Conservation (phyloP, 2,329 filamentous ascomycete genomes). For the Laburnicola sp. region DNA sequence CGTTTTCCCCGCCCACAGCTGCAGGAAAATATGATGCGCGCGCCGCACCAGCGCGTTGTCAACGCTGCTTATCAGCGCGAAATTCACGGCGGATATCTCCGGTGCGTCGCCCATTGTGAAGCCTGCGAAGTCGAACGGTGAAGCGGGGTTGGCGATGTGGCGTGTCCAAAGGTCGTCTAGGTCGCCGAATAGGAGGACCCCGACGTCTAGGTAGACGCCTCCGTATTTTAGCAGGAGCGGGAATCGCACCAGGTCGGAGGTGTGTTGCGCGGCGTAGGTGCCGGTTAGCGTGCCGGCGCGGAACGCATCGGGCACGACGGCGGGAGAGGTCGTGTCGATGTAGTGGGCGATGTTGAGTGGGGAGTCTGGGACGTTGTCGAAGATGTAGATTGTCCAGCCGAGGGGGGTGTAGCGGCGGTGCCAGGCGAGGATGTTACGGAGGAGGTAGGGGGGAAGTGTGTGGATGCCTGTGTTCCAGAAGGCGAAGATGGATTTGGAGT, state of each 20-base stretch:
- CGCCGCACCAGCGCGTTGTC: constrained; percentile 55
- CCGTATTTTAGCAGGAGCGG: constrained; percentile 60
- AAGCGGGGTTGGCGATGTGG: constrained; percentile 52
- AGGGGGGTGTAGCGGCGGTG: constrained; percentile 55
- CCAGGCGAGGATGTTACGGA: constrained; percentile 59
- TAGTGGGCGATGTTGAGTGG: constrained; percentile 56
- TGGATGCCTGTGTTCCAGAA: constrained; percentile 60
- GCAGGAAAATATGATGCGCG: constrained; percentile 55
- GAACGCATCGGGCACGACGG: constrained; percentile 56
- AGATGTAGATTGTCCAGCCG: constrained; percentile 59
- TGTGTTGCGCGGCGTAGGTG: constrained; percentile 57
- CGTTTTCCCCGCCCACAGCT: constrained; percentile 53
- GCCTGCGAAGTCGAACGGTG: constrained; percentile 47
- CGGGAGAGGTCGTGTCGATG: constrained; percentile 51
- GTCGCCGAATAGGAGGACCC: constrained; percentile 61
- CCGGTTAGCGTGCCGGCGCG: constrained; percentile 54
- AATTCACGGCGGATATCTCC: constrained; percentile 25
- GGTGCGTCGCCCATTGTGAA: constrained; percentile 25
- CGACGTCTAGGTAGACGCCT: constrained; percentile 62
- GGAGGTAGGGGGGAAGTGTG: constrained; percentile 55
- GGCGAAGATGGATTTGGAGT: constrained; percentile 61
- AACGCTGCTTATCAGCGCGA: constrained; percentile 21
- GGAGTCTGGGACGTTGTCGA: constrained; percentile 52
- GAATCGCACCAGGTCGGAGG: constrained; percentile 61
- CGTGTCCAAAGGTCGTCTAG: constrained; percentile 57